These are phyloP conservation scores for Fremontodendron californicum DNA, from an alignment of 345 rosid species.

Conservation along the genomic window DNA sequence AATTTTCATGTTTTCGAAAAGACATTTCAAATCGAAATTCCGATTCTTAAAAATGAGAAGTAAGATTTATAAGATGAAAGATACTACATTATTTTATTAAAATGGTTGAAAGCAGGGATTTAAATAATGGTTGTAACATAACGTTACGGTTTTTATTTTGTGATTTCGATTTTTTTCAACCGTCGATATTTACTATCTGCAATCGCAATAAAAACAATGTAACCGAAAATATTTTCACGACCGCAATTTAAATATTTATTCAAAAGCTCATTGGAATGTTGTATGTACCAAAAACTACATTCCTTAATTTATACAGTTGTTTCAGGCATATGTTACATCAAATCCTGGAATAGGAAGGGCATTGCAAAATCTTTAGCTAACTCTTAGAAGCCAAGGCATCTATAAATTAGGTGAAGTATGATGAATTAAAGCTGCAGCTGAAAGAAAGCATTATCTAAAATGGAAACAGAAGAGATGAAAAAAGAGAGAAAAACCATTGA, in stretches of 20 bases:
- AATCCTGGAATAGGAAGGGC: too few relatives aligned
- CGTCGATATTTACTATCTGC: too few relatives aligned
- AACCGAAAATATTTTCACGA: too few relatives aligned
- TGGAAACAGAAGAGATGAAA: neutral
- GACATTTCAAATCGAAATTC: neutral
- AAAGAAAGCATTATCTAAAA: neutral
- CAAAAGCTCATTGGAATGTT: neutral
- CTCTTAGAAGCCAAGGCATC: neutral
- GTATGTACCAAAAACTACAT: neutral
- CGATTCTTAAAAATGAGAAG: neutral
- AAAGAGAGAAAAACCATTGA: neutral
- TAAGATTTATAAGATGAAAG: neutral
- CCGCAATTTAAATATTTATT: too few relatives aligned
- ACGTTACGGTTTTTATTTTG: too few relatives aligned
- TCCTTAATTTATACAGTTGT: neutral
- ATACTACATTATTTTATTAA: neutral
- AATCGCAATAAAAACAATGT: too few relatives aligned
- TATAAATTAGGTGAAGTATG: neutral
- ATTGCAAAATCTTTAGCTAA: too few relatives aligned
- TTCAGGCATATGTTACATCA: neutral
- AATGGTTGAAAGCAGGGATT: too few relatives aligned
- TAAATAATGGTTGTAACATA: too few relatives aligned
- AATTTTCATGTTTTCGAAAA: neutral
- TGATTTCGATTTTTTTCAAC: too few relatives aligned
- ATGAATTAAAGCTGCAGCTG: neutral